phyloP scores from a whole-genome alignment of 2,329 filamentous ascomycete genomes.

The Akanthomyces uredinophilus region DNA sequence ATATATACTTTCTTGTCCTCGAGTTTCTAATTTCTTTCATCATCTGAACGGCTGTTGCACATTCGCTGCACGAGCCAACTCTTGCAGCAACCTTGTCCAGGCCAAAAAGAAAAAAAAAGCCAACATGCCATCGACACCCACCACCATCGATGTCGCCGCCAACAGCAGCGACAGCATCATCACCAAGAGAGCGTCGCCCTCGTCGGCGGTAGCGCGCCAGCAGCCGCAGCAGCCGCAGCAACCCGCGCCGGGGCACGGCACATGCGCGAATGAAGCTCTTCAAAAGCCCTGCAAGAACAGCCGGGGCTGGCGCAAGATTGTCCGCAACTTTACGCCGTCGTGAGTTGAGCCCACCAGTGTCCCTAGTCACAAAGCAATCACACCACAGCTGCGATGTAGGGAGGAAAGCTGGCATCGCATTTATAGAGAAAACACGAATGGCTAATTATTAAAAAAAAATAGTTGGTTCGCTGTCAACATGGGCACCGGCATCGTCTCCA shows the following conservation, averaged over 20 bases:
- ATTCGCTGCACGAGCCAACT: too few species aligned
- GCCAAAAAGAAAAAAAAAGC: too few species aligned
- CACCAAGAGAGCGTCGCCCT: neutral
- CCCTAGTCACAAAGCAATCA: neutral
- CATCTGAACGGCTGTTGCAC: too few species aligned
- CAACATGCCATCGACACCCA: neutral
- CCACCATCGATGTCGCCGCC: neutral
- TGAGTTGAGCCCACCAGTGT: slow-evolving; percentile 26
- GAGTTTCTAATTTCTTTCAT: too few species aligned
- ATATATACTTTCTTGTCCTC: too few species aligned
- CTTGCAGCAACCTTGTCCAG: too few species aligned
- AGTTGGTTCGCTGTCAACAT: slow-evolving; percentile 58
- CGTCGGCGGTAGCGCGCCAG: slow-evolving; percentile 8
- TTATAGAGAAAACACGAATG: neutral
- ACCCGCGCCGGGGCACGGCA: slow-evolving; percentile 7
- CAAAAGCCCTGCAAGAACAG: slow-evolving; percentile 28
- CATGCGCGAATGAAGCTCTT: slow-evolving; percentile 10
- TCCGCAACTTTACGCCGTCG: slow-evolving; percentile 52
- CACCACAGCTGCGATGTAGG: too few species aligned
- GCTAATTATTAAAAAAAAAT: neutral
- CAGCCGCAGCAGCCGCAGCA: too few species aligned
- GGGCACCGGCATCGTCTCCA: slow-evolving; percentile 64
- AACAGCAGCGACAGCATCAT: neutral
- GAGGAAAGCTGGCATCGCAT: too few species aligned
- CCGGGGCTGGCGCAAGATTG: slow-evolving; percentile 39